Conservation (phyloP, 768 basidiomycete genomes). For the Heimioporus sp. region DNA sequence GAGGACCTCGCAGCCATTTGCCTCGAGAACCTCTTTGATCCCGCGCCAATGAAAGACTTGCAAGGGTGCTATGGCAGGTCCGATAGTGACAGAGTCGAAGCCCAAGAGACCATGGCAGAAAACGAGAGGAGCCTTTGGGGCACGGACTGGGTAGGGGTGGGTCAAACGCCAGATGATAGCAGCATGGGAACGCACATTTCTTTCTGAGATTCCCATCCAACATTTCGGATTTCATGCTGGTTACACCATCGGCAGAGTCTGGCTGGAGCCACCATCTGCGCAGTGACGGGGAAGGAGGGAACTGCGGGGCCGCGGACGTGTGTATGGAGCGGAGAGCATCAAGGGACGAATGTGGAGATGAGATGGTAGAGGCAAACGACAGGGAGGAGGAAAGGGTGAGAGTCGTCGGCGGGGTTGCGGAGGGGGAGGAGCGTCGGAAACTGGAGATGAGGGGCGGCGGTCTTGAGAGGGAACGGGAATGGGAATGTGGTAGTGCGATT, state of each 20-base stretch:
- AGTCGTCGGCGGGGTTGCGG: slow-evolving; percentile 50
- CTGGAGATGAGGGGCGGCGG: slow-evolving; percentile 53
- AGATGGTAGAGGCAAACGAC: slow-evolving; percentile 23
- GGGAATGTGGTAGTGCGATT: slow-evolving; percentile 36
- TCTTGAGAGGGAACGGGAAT: slow-evolving; percentile 34
- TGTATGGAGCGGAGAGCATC: slow-evolving; percentile 53
- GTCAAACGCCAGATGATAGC: background rate
- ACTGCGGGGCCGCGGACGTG: slow-evolving; percentile 27
- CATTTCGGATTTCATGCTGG: slow-evolving; percentile 47
- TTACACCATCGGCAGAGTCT: slow-evolving; percentile 36
- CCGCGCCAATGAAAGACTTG: slow-evolving; percentile 97
- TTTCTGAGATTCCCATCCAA: slow-evolving; percentile 39
- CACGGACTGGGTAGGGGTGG: slow-evolving; percentile 49
- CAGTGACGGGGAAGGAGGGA: slow-evolving; percentile 17
- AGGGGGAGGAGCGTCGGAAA: slow-evolving; percentile 62
- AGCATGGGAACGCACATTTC: slow-evolving; percentile 53
- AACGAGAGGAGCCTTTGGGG: slow-evolving; percentile 82
- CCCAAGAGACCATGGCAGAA: slow-evolving; percentile 96
- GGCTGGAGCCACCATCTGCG: slow-evolving; percentile 53
- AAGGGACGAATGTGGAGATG: slow-evolving; percentile 45
- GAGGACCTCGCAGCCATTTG: slow-evolving; percentile 86
- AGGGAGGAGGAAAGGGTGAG: slow-evolving; percentile 15
- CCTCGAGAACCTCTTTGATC: slow-evolving; percentile 88
- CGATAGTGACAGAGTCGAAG: slow-evolving; percentile 82
- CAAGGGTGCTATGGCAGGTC: slow-evolving; percentile 71